Evolutionary conservation across 2,329 filamentous ascomycete species (phyloP).

Genomic region (Cytospora paraplurivora): DNA sequence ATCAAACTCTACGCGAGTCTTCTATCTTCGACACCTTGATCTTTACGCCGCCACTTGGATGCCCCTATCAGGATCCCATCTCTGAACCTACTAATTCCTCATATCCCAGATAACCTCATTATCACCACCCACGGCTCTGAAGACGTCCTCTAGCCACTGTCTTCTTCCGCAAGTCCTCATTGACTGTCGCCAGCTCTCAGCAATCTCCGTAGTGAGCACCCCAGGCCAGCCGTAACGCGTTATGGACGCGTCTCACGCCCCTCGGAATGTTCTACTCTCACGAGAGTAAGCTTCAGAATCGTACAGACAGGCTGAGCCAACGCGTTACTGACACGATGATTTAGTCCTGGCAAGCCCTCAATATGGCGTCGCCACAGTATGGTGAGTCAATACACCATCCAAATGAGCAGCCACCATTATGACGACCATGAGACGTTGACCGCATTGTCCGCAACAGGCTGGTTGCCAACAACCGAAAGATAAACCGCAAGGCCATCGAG

Average conservation of each 20-base stretch:
- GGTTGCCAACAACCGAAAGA: conserved; percentile 78
- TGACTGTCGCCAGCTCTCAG: neutral
- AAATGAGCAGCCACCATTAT: neutral
- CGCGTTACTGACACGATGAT: conserved; percentile 7
- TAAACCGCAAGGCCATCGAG: conserved; percentile 84
- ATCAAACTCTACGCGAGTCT: neutral
- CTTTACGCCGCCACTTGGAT: neutral
- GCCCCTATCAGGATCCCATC: neutral
- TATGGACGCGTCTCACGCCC: conserved; percentile 4
- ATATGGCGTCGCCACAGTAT: conserved; percentile 93
- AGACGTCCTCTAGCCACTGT: neutral
- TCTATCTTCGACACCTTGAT: neutral
- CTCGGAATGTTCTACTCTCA: conserved; percentile 90
- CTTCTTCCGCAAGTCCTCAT: neutral
- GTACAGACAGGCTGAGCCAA: conserved; percentile 25
- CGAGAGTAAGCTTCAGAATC: conserved; percentile 66
- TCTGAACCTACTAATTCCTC: neutral
- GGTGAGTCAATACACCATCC: conserved; percentile 56
- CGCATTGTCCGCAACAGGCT: conserved; percentile 60
- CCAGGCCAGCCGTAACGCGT: neutral
- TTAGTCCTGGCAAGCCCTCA: conserved; percentile 79
- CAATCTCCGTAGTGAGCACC: neutral
- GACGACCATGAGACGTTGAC: conserved; percentile 6
- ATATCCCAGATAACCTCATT: neutral
- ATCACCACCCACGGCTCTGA: neutral